These are phyloP conservation scores for Backusella circina DNA, from an alignment of 192 early-diverging fungal genomes.

Conservation along the genomic window DNA sequence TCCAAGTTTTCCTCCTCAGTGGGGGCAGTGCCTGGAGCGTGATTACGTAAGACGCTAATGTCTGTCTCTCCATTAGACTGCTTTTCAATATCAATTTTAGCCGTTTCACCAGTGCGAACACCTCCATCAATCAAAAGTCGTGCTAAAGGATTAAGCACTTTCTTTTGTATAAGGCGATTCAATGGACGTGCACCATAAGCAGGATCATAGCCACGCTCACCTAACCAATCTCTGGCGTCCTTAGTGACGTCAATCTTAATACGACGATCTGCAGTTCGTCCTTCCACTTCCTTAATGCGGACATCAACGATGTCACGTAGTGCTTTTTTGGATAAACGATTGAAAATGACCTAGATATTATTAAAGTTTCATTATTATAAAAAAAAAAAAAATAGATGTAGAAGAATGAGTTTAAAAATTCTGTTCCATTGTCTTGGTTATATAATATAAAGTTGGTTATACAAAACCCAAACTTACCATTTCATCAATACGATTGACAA, in stretches of 20 bases:
- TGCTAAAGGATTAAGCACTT: slow-evolving; percentile 53
- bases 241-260: slow-evolving; percentile 53
- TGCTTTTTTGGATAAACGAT: slow-evolving; percentile 60
- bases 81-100: slow-evolving; percentile 34
- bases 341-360: slow-evolving; percentile 52
- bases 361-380: background rate
- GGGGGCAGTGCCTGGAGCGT: background rate
- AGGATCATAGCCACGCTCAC: slow-evolving; percentile 63
- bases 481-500: slow-evolving; percentile 96
- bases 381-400: background rate
- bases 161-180: slow-evolving; percentile 65
- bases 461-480: slow-evolving; percentile 53
- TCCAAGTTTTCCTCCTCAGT: slow-evolving; percentile 10
- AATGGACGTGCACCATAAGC: slow-evolving; percentile 68
- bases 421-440: background rate
- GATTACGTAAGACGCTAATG: slow-evolving; percentile 27
- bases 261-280: slow-evolving; percentile 48
- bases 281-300: slow-evolving; percentile 64
- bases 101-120: slow-evolving; percentile 51
- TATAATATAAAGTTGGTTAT: background rate
- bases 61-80: slow-evolving; percentile 16
- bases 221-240: slow-evolving; percentile 58
- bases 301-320: slow-evolving; percentile 76
- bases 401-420: background rate
- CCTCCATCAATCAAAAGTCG: slow-evolving; percentile 64